Base-by-base conservation (phyloP, 1,284 basidiomycete species). In the Melampsora occidentalis region DNA sequence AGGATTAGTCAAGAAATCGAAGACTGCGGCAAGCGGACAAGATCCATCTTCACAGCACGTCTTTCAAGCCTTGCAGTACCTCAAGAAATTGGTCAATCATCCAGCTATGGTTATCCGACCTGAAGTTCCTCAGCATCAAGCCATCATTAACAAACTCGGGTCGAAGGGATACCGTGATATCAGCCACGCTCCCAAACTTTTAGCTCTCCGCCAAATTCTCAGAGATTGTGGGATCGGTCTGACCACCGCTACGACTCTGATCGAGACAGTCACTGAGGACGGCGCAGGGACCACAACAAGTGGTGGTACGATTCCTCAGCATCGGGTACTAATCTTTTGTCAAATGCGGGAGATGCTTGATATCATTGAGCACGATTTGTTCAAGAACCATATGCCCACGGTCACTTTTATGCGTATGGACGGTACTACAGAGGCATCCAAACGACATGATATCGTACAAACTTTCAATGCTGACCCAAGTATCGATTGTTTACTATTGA, bases 291-390 rank as follows among this genome's bases (percentile, higher is more conserved):
- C 77, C 39, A 71, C 78, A 6, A 82, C 80, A 12, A 81, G 81
- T 6, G 80, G 82, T 18, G 82, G 83, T 46, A 81, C 84, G 51
- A 91, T 95, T 81, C 92, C 94, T 20, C 94, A 97, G 81, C 97
- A 99, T 83, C 93, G 97, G 48, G 95, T 97, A 65, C 88, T 99
- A 79, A 96, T 99, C 82, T 99, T 99, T 85, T 99, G 96, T 82
- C 97, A 99, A 84, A 92, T 97, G 88, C 97, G 97, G 83, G 92
- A 94, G 82, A 99, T 99, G 97, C 87, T 99, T 62, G 93, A 99
- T 83, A 91, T 99, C 82, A 97, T 99, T 81, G 95, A 99, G 84
- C 89, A 86, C 16, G 93, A 97, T 81, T 86, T 99, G 1, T 97
- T 99, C 87, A 91, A 90, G 79, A 85, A 87, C 63, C 88, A 92